phyloP scores from a whole-genome alignment of 202 grass and related monocot species.

The Panicum hallii region DNA sequence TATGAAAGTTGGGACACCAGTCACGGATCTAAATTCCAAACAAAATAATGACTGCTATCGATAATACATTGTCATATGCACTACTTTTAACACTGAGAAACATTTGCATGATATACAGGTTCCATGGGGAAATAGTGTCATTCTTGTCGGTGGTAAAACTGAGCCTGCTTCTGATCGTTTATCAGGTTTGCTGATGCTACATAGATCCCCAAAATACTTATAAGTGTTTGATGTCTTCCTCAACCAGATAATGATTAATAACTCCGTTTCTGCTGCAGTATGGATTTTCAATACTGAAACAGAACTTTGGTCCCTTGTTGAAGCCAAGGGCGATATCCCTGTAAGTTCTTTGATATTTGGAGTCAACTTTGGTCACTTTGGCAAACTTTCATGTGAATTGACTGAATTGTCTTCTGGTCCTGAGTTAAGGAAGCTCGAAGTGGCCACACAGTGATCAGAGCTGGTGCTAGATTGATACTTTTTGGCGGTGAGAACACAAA shows the following conservation, averaged over 20 bases:
- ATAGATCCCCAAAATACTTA: conserved; percentile 28
- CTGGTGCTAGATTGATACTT: conserved; percentile 81
- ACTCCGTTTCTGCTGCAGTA: conserved; percentile 57
- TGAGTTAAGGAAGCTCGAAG: conserved; percentile 79
- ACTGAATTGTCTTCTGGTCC: conserved; percentile 33
- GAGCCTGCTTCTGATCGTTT: conserved; percentile 77
- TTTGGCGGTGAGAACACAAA: conserved; percentile 93
- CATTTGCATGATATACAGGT: conserved; percentile 52
- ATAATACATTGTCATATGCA: neutral
- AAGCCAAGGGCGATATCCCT: conserved; percentile 93
- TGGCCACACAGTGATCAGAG: conserved; percentile 86
- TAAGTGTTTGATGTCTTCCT: conserved; percentile 4
- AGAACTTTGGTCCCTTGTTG: conserved; percentile 78
- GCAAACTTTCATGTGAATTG: conserved; percentile 6
- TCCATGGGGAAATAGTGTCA: conserved; percentile 76
- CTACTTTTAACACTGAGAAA: conserved; percentile 1
- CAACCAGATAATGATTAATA: conserved; percentile 36
- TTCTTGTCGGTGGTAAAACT: conserved; percentile 94
- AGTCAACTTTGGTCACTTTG: neutral
- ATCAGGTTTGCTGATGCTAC: conserved; percentile 67
- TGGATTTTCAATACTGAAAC: conserved; percentile 91
- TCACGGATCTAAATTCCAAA: neutral
- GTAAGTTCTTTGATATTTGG: conserved; percentile 57
- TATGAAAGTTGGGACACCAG: neutral
- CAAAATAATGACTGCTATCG: neutral